Evolutionary conservation across 345 rosid species (phyloP), one percentile per base, ranked within the genome.

Genomic region (Euclidium syriacum): DNA sequence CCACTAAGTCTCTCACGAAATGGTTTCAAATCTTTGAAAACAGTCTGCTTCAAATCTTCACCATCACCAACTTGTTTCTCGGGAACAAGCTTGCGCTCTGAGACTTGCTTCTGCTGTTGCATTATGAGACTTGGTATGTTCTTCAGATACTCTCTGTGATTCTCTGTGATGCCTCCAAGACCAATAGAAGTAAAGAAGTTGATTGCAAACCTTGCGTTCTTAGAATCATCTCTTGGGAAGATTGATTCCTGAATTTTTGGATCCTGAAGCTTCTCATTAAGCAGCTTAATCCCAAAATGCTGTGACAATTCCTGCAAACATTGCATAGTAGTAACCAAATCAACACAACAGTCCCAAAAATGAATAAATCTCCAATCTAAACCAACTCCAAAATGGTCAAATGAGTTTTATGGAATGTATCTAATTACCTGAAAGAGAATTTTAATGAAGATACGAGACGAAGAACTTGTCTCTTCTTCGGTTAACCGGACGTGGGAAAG

Each of bases 141-240:
- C 90, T 94, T 90, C 70, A 87, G 50, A 70, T 94, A 90, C 67
- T 87, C 97, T 0, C 96, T 86, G 48, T 87, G 78, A 67, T 78
- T 94, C 74, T 94, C 96, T 4, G 97, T 94, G 68, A 94, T 87
- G 33, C 97, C 99, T 75, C 97, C 99, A 17, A 94, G 91, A 34
- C 99, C 99, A 75, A 90, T 87, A 33, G 99, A 87, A 11, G 96
- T 94, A 73, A 94, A 87, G 67, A 90, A 94, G 74, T 94, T 94
- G 46, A 90, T 87, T 46, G 97, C 49, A 71, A 94, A 87, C 54
- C 96, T 60, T 0, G 96, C 85, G 78, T 87, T 94, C 91, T 89
- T 94, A 0, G 95, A 97, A 62, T 94, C 84, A 63, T 94, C 99
- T 62, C 48, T 84, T 0, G 97, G 97, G 68, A 94, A 94, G 35